These are phyloP conservation scores for Zasmidium angulare DNA, from an alignment of 2,329 filamentous ascomycete genomes.

Conservation along the genomic window DNA sequence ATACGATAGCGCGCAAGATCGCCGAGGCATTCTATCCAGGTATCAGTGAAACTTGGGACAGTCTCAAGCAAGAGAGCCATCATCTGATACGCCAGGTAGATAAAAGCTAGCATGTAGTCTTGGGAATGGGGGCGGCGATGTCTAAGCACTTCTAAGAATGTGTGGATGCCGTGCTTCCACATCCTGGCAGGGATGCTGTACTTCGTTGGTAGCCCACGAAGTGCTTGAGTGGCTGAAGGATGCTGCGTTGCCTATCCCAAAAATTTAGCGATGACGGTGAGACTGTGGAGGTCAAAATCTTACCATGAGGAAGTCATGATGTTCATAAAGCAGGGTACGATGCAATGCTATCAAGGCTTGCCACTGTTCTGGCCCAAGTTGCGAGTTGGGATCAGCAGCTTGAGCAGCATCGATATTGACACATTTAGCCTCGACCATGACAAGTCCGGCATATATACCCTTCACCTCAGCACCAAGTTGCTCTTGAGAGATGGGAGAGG, in stretches of 20 bases:
- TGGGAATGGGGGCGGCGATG: slow-evolving; percentile 72
- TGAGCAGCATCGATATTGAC: slow-evolving; percentile 75
- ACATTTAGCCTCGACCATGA: slow-evolving; percentile 84
- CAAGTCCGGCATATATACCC: slow-evolving; percentile 76
- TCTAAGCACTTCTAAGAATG: slow-evolving; percentile 52
- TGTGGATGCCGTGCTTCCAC: slow-evolving; percentile 86
- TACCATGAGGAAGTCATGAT: slow-evolving; percentile 62
- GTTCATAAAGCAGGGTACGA: slow-evolving; percentile 56
- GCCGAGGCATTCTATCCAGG: slow-evolving; percentile 90
- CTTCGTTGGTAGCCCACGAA: slow-evolving; percentile 70
- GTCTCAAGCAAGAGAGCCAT: slow-evolving; percentile 85
- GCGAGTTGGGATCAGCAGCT: slow-evolving; percentile 51
- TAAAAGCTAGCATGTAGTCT: slow-evolving; percentile 89
- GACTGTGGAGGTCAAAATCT: neutral
- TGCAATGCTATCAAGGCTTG: slow-evolving; percentile 81
- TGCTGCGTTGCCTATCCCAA: slow-evolving; percentile 68
- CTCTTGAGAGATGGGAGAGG: slow-evolving; percentile 64
- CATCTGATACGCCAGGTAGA: slow-evolving; percentile 87
- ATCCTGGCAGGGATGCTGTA: slow-evolving; percentile 91
- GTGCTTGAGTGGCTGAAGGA: slow-evolving; percentile 67
- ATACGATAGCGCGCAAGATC: slow-evolving; percentile 84
- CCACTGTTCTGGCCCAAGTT: slow-evolving; percentile 69
- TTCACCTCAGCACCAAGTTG: slow-evolving; percentile 80
- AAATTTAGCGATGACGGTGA: neutral
- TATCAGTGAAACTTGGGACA: slow-evolving; percentile 77